Conservation (phyloP, 2,329 filamentous ascomycete species). For the Aspergillus ibericus region DNA sequence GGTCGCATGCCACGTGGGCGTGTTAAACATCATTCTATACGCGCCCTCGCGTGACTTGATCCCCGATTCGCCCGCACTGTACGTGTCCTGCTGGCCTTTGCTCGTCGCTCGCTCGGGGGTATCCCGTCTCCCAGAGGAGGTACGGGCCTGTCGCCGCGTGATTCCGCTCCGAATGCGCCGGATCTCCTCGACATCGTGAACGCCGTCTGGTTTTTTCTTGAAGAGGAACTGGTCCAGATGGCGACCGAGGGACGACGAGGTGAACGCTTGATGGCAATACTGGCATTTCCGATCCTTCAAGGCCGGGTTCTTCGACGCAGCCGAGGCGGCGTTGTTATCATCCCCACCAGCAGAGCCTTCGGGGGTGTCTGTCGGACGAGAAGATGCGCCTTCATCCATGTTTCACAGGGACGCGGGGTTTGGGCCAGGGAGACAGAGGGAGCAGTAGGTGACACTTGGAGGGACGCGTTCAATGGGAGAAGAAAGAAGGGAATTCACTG, state of each 20-base stretch:
- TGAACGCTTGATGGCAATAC: slow-evolving; percentile 87
- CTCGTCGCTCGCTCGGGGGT: slow-evolving; percentile 60
- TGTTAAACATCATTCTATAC: slow-evolving; percentile 55
- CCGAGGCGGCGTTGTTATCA: slow-evolving; percentile 30
- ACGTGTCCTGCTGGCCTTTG: slow-evolving; percentile 36
- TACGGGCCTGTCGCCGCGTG: slow-evolving; percentile 78
- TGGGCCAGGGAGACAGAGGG: not conserved
- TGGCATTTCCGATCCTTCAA: slow-evolving; percentile 84
- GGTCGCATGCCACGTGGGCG: slow-evolving; percentile 71
- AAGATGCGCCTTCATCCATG: slow-evolving; percentile 26
- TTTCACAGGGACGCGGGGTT: slow-evolving; percentile 17
- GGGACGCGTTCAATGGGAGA: slow-evolving; percentile 18
- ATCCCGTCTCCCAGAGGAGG: slow-evolving; percentile 61
- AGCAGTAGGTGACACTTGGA: slow-evolving; percentile 2
- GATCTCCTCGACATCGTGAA: slow-evolving; percentile 90
- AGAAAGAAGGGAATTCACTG: slow-evolving; percentile 5
- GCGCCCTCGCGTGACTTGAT: slow-evolving; percentile 38
- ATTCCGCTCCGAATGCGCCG: slow-evolving; percentile 78
- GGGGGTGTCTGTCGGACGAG: slow-evolving; percentile 36
- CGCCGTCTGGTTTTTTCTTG: slow-evolving; percentile 87
- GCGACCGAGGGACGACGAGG: slow-evolving; percentile 86
- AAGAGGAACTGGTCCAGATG: slow-evolving; percentile 95
- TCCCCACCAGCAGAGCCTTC: slow-evolving; percentile 43
- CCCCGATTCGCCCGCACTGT: slow-evolving; percentile 36
- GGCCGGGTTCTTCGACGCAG: slow-evolving; percentile 46